phyloP scores from a whole-genome alignment of 2,329 filamentous ascomycete genomes.

The Trichophyton verrucosum region DNA sequence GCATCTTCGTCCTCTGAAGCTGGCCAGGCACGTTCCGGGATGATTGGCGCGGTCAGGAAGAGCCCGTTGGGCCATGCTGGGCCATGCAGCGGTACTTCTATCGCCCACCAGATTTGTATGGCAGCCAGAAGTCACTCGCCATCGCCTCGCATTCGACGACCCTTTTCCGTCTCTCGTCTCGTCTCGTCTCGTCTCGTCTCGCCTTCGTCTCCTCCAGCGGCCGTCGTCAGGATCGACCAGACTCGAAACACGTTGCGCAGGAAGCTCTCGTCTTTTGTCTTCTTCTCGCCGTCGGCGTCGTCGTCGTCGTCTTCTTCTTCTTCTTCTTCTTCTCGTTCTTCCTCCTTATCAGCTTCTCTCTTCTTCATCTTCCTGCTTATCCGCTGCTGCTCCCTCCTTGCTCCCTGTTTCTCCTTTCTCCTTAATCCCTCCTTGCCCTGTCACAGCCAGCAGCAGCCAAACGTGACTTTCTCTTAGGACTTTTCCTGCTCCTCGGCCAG shows the following conservation, averaged over 20 bases:
- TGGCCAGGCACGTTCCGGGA: slow-evolving; percentile 5
- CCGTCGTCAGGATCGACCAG: not conserved
- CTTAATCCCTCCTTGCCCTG: not conserved
- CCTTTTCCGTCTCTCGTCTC: too few species aligned
- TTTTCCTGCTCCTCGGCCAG: not conserved
- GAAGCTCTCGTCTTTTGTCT: not conserved
- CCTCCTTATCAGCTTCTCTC: not conserved
- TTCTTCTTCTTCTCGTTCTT: not conserved
- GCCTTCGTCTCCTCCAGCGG: too few species aligned
- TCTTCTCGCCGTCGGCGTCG: not conserved
- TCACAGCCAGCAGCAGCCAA: not conserved
- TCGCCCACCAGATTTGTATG: not conserved
- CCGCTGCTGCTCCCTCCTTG: not conserved
- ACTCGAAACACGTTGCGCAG: slow-evolving; percentile 4
- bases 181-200: too few species aligned
- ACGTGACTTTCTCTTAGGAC: not conserved
- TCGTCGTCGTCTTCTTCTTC: not conserved
- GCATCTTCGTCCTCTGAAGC: not conserved
- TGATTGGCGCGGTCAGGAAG: slow-evolving; percentile 3
- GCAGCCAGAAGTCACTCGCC: not conserved
- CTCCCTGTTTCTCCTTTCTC: not conserved
- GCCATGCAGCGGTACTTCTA: not conserved
- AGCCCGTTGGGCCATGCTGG: not conserved
- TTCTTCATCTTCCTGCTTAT: not conserved
- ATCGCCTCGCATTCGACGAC: not conserved